Evolutionary conservation across 441 rosid genomes (phyloP).

Genomic region (Arabidopsis lyrata): DNA sequence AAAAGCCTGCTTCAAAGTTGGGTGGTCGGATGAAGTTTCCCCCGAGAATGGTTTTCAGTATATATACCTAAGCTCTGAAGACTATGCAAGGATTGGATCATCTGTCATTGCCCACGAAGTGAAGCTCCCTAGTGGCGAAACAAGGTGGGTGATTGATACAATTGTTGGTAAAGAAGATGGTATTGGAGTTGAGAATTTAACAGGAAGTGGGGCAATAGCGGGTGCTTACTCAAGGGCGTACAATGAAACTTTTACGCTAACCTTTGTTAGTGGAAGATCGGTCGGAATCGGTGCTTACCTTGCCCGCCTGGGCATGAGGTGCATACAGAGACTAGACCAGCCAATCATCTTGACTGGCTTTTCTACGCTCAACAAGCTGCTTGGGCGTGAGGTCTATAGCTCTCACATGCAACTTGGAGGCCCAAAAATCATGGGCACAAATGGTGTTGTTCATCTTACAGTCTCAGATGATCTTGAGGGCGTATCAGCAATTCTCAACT

Average conservation of each 20-base stretch:
- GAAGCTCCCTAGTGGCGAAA: slow-evolving; percentile 80
- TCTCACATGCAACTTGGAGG: slow-evolving; percentile 99
- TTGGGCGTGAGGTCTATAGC: slow-evolving; percentile 99
- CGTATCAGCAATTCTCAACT: slow-evolving; percentile 83
- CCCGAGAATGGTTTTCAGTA: slow-evolving; percentile 98
- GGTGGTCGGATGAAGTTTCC: slow-evolving; percentile 88
- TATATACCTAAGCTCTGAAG: slow-evolving; percentile 80
- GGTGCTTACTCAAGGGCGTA: slow-evolving; percentile 99
- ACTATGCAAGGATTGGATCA: slow-evolving; percentile 69
- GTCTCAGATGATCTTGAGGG: slow-evolving; percentile 99
- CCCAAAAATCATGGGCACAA: slow-evolving; percentile 98
- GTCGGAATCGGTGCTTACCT: slow-evolving; percentile 99
- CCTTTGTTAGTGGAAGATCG: slow-evolving; percentile 96
- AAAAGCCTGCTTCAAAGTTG: slow-evolving; percentile 86
- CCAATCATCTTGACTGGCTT: slow-evolving; percentile 99
- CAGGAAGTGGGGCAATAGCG: slow-evolving; percentile 99
- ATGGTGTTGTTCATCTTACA: slow-evolving; percentile 97
- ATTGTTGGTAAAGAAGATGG: slow-evolving; percentile 99
- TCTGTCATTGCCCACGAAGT: slow-evolving; percentile 93
- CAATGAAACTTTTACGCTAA: slow-evolving; percentile 92
- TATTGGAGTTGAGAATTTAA: slow-evolving; percentile 93
- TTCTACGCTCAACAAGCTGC: slow-evolving; percentile 98
- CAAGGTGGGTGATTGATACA: slow-evolving; percentile 95
- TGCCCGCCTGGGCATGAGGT: slow-evolving; percentile 98
- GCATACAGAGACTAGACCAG: slow-evolving; percentile 99